These are phyloP conservation scores for Babesia divergens DNA, from an alignment of 169 alveolate species.

Conservation along the genomic window DNA sequence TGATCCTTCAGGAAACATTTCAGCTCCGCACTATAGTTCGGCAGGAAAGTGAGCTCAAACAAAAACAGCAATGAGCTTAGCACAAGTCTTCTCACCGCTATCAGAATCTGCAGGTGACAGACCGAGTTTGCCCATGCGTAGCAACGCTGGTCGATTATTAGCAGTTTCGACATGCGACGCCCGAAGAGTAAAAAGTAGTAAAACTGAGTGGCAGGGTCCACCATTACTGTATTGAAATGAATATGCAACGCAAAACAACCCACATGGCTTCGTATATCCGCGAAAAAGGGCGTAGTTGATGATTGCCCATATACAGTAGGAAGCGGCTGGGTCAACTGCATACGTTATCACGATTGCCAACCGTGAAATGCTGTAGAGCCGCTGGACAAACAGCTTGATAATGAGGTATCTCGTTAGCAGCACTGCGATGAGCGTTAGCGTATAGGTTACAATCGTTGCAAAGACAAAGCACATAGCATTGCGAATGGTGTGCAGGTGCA, in stretches of 20 bases:
- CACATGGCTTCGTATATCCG: constrained; percentile 22
- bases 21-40: constrained; percentile 53
- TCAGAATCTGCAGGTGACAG: constrained; percentile 41
- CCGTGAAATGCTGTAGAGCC: constrained; percentile 44
- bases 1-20: constrained; percentile 21
- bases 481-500: constrained; percentile 14
- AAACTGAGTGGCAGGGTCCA: neutral
- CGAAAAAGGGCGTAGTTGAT: constrained; percentile 31
- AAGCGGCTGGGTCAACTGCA: constrained; percentile 53
- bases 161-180: neutral
- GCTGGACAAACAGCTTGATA: constrained; percentile 49
- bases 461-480: constrained; percentile 22
- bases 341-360: constrained; percentile 50
- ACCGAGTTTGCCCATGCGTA: constrained; percentile 38
- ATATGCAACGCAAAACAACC: neutral
- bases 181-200: constrained; percentile 32
- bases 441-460: neutral
- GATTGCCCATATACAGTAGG: constrained; percentile 55
- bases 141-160: constrained; percentile 45
- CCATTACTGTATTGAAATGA: neutral
- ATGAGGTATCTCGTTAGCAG: constrained; percentile 25
- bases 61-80: constrained; percentile 36
- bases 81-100: constrained; percentile 44
- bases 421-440: constrained; percentile 1
- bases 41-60: constrained; percentile 54